Percentiles rank a stretch among this genome's conserved stretches.
phyloP scores from a whole-genome alignment of 441 rosid genomes.

The Melastoma candidum region DNA sequence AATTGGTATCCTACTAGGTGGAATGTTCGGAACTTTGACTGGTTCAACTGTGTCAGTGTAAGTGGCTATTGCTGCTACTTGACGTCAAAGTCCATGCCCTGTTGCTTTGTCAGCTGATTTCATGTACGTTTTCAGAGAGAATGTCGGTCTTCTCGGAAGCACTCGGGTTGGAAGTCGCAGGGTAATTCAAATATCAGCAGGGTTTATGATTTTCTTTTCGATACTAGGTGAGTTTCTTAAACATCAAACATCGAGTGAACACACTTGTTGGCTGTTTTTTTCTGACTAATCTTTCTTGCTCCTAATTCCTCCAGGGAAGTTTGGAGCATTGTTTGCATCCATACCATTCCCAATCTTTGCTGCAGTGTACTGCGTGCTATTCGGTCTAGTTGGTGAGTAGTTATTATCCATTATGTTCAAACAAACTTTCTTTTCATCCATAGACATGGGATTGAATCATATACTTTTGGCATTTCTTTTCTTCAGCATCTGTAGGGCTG shows the following conservation, averaged over 20 bases:
- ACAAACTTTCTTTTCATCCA: neutral
- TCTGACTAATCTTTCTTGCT: slow-evolving; percentile 4
- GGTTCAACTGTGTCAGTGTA: slow-evolving; percentile 89
- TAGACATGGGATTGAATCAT: slow-evolving; percentile 8
- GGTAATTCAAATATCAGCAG: slow-evolving; percentile 93
- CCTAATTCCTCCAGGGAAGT: slow-evolving; percentile 51
- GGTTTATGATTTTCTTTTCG: slow-evolving; percentile 98
- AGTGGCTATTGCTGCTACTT: slow-evolving; percentile 14
- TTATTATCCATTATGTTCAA: neutral
- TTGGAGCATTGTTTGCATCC: slow-evolving; percentile 95
- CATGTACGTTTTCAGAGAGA: slow-evolving; percentile 52
- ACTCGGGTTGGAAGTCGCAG: slow-evolving; percentile 99
- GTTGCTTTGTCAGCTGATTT: slow-evolving; percentile 1
- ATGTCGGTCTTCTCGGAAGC: slow-evolving; percentile 94
- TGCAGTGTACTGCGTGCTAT: slow-evolving; percentile 81
- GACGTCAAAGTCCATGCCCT: too few species aligned
- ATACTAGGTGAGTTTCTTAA: slow-evolving; percentile 51
- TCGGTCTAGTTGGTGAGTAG: slow-evolving; percentile 81
- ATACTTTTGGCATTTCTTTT: slow-evolving; percentile 4
- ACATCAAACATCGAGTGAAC: neutral
- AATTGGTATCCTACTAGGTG: slow-evolving; percentile 77
- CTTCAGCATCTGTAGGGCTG: slow-evolving; percentile 86
- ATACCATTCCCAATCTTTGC: slow-evolving; percentile 96
- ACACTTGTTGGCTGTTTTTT: too few species aligned
- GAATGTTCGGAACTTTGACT: slow-evolving; percentile 81